phyloP scores from a whole-genome alignment of 805 yeast genomes.

The Metschnikowia noctiluminum region DNA sequence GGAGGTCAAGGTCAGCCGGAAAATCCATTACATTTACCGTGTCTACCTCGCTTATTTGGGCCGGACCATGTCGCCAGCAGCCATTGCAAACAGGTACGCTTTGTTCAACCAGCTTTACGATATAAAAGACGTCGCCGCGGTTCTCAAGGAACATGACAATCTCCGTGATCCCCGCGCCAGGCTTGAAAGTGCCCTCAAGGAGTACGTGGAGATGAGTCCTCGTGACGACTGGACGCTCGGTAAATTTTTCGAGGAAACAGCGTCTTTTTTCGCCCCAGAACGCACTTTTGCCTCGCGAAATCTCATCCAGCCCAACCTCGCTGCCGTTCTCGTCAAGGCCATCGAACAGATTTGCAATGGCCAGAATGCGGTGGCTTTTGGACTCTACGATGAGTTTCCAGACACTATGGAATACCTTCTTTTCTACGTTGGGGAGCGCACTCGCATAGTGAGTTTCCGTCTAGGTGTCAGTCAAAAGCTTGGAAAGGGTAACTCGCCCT shows the following conservation, averaged over 20 bases:
- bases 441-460: conserved; percentile 22
- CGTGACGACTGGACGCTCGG: conserved; percentile 11
- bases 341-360: conserved; percentile 19
- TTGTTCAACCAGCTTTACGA: conserved; percentile 28
- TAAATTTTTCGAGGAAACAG: conserved; percentile 20
- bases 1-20: conserved; percentile 22
- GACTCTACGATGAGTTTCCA: conserved; percentile 33
- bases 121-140: conserved; percentile 13
- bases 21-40: conserved; percentile 27
- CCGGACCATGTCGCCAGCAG: conserved; percentile 13
- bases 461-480: conserved; percentile 19
- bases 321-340: conserved; percentile 16
- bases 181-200: conserved; percentile 18
- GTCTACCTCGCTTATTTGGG: conserved; percentile 22
- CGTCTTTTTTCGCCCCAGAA: conserved; percentile 33
- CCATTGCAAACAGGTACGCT: conserved; percentile 16
- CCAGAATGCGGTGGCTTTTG: conserved; percentile 21
- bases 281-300: conserved; percentile 22
- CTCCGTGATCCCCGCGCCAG: conserved; percentile 13
- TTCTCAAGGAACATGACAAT: conserved; percentile 5
- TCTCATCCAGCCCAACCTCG: conserved; percentile 21
- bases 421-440: conserved; percentile 19
- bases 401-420: conserved; percentile 30
- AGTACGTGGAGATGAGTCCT: conserved; percentile 11
- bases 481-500: conserved; percentile 1